Conservation (phyloP, 495 filamentous ascomycete genomes). For the Podospora pseudocomata region DNA sequence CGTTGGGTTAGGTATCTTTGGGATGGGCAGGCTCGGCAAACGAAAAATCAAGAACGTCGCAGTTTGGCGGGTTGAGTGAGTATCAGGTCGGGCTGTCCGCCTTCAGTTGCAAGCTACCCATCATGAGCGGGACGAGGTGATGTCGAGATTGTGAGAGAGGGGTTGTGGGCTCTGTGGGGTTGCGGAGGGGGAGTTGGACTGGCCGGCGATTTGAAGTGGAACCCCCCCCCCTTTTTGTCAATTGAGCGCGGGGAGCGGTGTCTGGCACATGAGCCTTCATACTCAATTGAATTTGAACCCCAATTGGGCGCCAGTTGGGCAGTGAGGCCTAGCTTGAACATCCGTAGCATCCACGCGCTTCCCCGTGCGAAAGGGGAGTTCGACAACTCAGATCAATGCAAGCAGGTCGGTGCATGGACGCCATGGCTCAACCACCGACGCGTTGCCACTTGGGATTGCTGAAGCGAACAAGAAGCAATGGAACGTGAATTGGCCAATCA, state of each 20-base stretch:
- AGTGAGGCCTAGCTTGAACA: constrained; percentile 15
- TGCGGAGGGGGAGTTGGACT: neutral
- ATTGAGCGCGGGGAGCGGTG: constrained; percentile 2
- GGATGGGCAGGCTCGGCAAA: neutral
- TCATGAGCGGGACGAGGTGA: neutral
- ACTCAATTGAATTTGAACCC: constrained; percentile 29
- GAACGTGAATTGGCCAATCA: constrained; percentile 33
- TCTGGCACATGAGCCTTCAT: constrained; percentile 6
- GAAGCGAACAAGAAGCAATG: constrained; percentile 21
- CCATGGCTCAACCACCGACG: constrained; percentile 10
- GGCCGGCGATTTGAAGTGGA: constrained; percentile 10
- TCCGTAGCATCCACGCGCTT: neutral
- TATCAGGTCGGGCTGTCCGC: neutral
- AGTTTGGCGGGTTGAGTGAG: neutral
- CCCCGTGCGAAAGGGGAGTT: neutral
- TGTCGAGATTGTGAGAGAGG: neutral
- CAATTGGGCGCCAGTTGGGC: constrained; percentile 35
- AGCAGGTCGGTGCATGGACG: neutral
- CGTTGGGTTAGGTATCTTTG: neutral
- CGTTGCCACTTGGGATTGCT: constrained; percentile 22
- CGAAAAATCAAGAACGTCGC: neutral
- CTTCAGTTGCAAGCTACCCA: neutral
- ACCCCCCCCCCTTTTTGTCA: constrained; percentile 2
- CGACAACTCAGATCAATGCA: neutral
- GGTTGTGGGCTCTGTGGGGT: constrained; percentile 1